Evolutionary conservation across 768 basidiomycete species (phyloP), one percentile per base, ranked within the genome.

Genomic region (Dioszegia crocea): DNA sequence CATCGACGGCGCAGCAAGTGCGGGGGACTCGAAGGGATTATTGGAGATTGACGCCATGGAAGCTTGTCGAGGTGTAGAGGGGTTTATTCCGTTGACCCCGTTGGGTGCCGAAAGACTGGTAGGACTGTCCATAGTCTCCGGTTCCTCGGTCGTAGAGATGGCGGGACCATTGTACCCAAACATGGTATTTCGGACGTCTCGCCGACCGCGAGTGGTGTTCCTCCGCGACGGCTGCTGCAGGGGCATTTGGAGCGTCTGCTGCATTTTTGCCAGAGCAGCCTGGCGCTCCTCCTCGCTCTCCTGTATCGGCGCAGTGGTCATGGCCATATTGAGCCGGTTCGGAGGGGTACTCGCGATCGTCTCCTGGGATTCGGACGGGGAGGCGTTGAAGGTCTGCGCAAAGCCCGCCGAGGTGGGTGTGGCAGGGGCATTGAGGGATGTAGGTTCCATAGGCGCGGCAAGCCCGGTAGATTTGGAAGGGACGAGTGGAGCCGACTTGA

Each of bases 131-230:
- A 56, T 44, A 40, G 41, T 49, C 23, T 46, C 59, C 31, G 21
- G 57, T 19, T 46, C 58, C 8, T 59, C 65, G 27, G 67, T 67
- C n/a, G 66, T 68, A 12, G 66, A 33, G 33, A 33, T 55, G 27
- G 72, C 72, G 31, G 76, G 54, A 6, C 48, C 59, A 17, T 45
- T 38, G 33, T 57, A 60, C 21, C 56, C 70, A 61, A 72, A 76
- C 68, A 74, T 79, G 11, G 78, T 76, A 53, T 78, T 75, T n/a
- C 79, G 66, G 17, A 78, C 77, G 58, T 77, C 77, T 27, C 79
- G 62, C 27, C 78, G 61, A 16, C 77, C 80, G 36, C 80, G 63
- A 27, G 75, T 56, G 11, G 75, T 71, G 39, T 61, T 24, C 54
- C 74, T 53, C 27, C 66, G 59, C 0, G 59, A 47, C 1, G 70